Evolutionary conservation across 2,329 filamentous ascomycete genomes (phyloP).

Genomic region (Hypoxylon sp.): DNA sequence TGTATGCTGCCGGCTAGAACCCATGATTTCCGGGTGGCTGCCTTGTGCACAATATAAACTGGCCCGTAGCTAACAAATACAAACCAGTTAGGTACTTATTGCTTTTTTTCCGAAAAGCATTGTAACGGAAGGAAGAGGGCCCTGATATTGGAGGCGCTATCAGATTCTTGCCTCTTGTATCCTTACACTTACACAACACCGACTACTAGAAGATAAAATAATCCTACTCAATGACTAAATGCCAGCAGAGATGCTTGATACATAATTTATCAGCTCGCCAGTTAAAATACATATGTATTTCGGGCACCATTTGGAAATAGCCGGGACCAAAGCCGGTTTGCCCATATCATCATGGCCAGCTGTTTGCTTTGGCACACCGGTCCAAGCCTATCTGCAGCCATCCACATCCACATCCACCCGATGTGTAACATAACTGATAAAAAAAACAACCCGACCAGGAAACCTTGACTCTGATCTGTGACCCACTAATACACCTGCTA

Average conservation of each 20-base stretch:
- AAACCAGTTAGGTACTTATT: background rate
- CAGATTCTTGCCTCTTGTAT: no score
- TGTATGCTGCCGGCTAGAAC: background rate
- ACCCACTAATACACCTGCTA: background rate
- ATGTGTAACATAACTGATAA: background rate
- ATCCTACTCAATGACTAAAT: no score
- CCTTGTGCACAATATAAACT: background rate
- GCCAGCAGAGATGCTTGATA: no score
- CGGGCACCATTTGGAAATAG: background rate
- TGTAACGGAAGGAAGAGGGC: background rate
- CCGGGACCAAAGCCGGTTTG: background rate
- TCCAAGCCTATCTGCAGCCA: background rate
- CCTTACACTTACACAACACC: no score
- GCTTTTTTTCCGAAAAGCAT: background rate
- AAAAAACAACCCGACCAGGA: background rate
- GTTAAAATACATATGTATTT: no score
- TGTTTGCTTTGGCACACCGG: background rate
- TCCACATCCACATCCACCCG: background rate
- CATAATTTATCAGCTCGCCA: background rate
- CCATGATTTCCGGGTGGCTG: background rate
- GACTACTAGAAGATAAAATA: background rate
- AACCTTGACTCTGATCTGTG: background rate
- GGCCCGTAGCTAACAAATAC: background rate
- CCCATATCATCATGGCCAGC: background rate
- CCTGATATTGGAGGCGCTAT: no score